These are phyloP conservation scores for Cytospora piceae DNA, from an alignment of 2,329 filamentous ascomycete species.

Conservation along the genomic window DNA sequence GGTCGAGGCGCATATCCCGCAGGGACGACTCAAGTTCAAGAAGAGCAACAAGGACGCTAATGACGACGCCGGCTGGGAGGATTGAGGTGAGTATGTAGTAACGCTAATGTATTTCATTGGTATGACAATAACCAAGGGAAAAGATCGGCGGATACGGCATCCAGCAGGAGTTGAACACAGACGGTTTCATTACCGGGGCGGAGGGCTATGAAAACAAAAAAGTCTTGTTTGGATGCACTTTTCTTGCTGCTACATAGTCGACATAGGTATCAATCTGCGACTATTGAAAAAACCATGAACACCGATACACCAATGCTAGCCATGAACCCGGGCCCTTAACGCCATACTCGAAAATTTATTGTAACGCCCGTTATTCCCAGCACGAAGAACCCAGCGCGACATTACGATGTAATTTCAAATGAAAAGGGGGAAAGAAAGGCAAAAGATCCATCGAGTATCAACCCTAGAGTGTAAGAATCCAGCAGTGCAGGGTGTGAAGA, in stretches of 20 bases:
- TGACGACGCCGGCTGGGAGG: constrained; percentile 49
- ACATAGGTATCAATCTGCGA: constrained; percentile 29
- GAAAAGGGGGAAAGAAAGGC: too few relatives aligned
- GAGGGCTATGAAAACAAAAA: neutral
- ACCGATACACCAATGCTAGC: constrained; percentile 18
- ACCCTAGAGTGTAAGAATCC: constrained; percentile 24
- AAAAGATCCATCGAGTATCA: constrained; percentile 1
- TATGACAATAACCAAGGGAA: neutral
- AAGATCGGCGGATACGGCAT: neutral
- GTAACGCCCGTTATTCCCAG: neutral
- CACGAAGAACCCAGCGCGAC: neutral
- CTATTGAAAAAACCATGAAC: constrained; percentile 10
- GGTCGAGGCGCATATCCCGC: constrained; percentile 72
- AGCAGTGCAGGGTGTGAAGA: constrained; percentile 28
- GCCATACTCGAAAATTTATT: neutral
- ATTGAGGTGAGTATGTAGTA: constrained; percentile 26
- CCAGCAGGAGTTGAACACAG: neutral
- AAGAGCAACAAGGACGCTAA: constrained; percentile 66
- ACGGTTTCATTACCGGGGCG: neutral
- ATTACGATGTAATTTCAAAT: neutral
- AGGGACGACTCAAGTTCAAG: constrained; percentile 73
- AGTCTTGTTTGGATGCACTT: constrained; percentile 6
- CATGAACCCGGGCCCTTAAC: neutral
- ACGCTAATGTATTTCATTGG: constrained; percentile 14
- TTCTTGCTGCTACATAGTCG: constrained; percentile 19